Base-by-base conservation (phyloP, 371 early-diverging fungal genomes). In the Mortierella polycephala region DNA sequence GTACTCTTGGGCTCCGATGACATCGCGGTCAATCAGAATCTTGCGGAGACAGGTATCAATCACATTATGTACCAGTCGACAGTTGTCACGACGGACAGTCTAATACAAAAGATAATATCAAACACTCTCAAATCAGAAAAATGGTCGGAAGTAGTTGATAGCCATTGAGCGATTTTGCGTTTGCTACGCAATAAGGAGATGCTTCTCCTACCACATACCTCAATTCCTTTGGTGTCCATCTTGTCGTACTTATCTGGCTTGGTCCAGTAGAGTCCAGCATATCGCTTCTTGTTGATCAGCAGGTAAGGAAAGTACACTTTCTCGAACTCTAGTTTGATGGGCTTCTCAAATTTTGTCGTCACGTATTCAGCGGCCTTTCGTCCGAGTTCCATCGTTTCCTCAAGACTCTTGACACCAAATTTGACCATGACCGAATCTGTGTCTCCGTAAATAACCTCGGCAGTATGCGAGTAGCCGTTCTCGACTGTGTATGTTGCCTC, bases 361-460 rank as follows among this genome's bases (percentile, higher is more conserved):
- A 99, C 97, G 62, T 88, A 83, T 20, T 88, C 87, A 1, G 99
- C 97, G 0, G 97, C 98, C 79, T 96, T 93, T 53, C 84, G 77
- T 69, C 98, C 97, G 3, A 98, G 83, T 40, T 87, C 82, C 99
- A 99, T 98, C 1, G 96, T 92, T 14, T 96, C 94, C 30, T 85
- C 90, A 21, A 99, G 84, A 59, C 85, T 86, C 46, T 87, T 81
- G 12, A 90, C 92, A 39, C 96, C 96, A 88, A 99, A 99, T 62
- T 97, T 96, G 60, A 99, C 96, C 99, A 99, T 99, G 37, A 99
- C 99, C 4, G 99, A 99, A 87, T 99, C 99, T 0, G 99, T 99
- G 83, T 99, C 99, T 57, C 99, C 99, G 74, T 99, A 99, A 63
- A 99, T 97, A 56, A 99, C 99, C 42, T 88, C 83, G 0, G 98